phyloP scores from a whole-genome alignment of 164 flowering plant genomes.

The Vitis cinerea region DNA sequence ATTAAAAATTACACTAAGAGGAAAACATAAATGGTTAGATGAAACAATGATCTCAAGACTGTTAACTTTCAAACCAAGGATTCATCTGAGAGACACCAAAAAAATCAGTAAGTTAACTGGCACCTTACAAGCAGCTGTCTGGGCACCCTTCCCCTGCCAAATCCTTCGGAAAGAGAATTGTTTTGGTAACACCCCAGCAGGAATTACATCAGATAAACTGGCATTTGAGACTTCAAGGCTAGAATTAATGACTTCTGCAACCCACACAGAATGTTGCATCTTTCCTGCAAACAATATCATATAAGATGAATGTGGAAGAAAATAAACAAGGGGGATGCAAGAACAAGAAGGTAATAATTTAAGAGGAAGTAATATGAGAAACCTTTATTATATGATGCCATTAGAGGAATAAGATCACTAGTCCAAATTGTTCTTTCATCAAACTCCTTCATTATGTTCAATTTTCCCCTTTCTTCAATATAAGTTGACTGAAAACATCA shows the following conservation, averaged over 20 bases:
- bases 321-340: not conserved
- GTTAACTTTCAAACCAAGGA: not conserved
- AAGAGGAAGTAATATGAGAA: conserved; percentile 1
- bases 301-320: not conserved
- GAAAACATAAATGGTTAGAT: not conserved
- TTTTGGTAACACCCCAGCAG: conserved; percentile 43
- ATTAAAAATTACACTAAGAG: not conserved
- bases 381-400: conserved; percentile 93
- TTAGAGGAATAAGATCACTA: conserved; percentile 70
- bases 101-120: conserved; percentile 8
- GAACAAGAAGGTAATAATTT: not conserved
- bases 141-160: conserved; percentile 92
- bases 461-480: conserved; percentile 78
- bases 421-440: conserved; percentile 97
- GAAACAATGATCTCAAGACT: not conserved
- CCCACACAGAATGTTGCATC: conserved; percentile 93
- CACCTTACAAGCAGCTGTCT: conserved; percentile 87
- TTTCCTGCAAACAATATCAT: conserved; percentile 49
- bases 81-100: not conserved
- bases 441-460: conserved; percentile 70
- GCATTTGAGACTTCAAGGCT: conserved; percentile 34
- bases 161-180: conserved; percentile 71
- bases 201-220: conserved; percentile 31
- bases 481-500: conserved; percentile 44
- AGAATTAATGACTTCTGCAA: conserved; percentile 47